Evolutionary conservation across 2,329 filamentous ascomycete species (phyloP), one percentile per base, ranked within the genome.

Genomic region (Gnomoniopsis sp.): DNA sequence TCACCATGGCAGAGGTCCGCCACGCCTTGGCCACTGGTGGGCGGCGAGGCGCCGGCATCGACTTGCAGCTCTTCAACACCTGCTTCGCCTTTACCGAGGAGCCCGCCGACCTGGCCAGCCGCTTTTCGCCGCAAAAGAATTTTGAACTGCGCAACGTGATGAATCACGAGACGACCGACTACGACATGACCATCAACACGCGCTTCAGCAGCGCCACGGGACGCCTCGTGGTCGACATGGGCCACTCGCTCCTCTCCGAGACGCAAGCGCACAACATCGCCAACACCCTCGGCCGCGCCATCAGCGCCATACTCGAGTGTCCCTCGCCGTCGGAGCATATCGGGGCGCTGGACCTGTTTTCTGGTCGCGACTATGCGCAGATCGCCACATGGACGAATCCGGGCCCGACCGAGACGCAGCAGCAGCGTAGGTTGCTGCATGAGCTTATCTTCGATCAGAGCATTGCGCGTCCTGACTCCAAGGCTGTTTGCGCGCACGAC

Each of bases 331-430:
- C 59, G 2, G 67, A 70, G 3, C 75, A 78, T 0, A 71, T 74
- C 11, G 72, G 70, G 17, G 68, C 71, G 3, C 69, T 80, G 26
- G 78, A 84, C 66, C 72, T 83, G 3, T 84, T 86, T 64, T 84
- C 77, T 14, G 78, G 82, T 50, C 73, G 78, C 10, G 83, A 87
- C 63, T 79, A 79, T 61, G 74, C 78, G 4, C 81, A 84, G 57
- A 77, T 86, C 46, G 66, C 80, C 8, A 75, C 77, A 6, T 84
- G 83, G 71, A 82, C 81, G 53, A 76, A 76, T 62, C 75, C 76
- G 33, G 67, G 74, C 2, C 65, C 72, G 38, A 68, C 67, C 1
- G 72, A 75, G 1, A 72, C 76, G 6, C 71, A 74, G 65, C 76
- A 72, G 53, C 59, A 59, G 53, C 46, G 59, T 53, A 74, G 67